Conservation (phyloP, 371 early-diverging fungal genomes). For the Apophysomyces elegans region DNA sequence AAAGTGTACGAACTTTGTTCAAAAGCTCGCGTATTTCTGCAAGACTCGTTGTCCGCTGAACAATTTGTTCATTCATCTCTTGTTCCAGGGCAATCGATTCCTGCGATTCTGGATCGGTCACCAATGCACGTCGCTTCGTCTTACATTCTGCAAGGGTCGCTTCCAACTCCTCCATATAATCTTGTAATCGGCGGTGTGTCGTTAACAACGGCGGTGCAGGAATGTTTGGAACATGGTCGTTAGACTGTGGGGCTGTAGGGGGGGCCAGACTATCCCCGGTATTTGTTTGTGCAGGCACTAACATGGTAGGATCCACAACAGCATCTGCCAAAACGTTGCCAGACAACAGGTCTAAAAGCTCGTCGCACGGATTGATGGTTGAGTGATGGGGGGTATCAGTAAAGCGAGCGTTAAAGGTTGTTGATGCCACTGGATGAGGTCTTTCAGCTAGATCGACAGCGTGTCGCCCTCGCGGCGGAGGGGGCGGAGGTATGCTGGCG, state of each 20-base stretch:
- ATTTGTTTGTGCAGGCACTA: constrained; percentile 43
- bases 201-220: constrained; percentile 54
- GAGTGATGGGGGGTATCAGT: neutral
- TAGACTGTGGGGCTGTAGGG: constrained; percentile 23
- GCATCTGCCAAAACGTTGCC: constrained; percentile 24
- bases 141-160: constrained; percentile 27
- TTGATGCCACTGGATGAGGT: constrained; percentile 15
- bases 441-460: constrained; percentile 8
- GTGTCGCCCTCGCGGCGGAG: neutral
- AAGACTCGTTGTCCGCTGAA: constrained; percentile 42
- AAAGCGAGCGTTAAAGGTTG: too few species aligned
- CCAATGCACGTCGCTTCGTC: constrained; percentile 23
- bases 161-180: constrained; percentile 35
- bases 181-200: constrained; percentile 45
- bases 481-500: neutral
- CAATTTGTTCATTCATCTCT: constrained; percentile 41
- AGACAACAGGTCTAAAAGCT: neutral
- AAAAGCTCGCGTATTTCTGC: constrained; percentile 50
- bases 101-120: constrained; percentile 18
- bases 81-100: constrained; percentile 21
- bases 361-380: neutral
- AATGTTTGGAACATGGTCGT: constrained; percentile 46
- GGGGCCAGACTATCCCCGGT: constrained; percentile 36
- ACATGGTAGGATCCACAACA: constrained; percentile 23
- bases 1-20: constrained; percentile 52